Evolutionary conservation across 192 early-diverging fungal species (phyloP).

Genomic region (Podila verticillata): DNA sequence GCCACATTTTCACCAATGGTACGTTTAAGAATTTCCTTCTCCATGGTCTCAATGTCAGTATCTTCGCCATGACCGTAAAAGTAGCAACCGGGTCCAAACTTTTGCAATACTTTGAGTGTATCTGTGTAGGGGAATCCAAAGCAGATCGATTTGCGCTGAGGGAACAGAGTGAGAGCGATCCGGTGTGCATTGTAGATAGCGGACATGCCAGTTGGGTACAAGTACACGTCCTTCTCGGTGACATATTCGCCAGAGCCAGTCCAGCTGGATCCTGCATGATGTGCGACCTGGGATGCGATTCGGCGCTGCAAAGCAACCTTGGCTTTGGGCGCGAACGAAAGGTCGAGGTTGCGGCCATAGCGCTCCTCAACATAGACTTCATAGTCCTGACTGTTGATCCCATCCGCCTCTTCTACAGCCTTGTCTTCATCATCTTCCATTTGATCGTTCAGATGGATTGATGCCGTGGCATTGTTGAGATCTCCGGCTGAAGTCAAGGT

Average conservation of each 20-base stretch:
- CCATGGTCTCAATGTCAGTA: slow-evolving; percentile 78
- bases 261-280: slow-evolving; percentile 39
- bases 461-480: not conserved
- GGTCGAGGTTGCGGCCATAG: slow-evolving; percentile 89
- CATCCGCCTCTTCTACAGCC: slow-evolving; percentile 43
- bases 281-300: slow-evolving; percentile 71
- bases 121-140: slow-evolving; percentile 98
- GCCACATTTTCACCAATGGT: slow-evolving; percentile 55
- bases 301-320: slow-evolving; percentile 80
- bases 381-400: slow-evolving; percentile 58
- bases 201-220: slow-evolving; percentile 93
- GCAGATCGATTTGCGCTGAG: slow-evolving; percentile 78
- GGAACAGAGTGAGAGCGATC: slow-evolving; percentile 59
- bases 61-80: slow-evolving; percentile 89
- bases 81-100: slow-evolving; percentile 90
- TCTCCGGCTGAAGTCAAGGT: slow-evolving; percentile 1
- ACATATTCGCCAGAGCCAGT: slow-evolving; percentile 67
- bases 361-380: slow-evolving; percentile 89
- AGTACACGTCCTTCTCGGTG: slow-evolving; percentile 83
- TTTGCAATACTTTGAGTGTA: slow-evolving; percentile 96
- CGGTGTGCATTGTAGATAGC: slow-evolving; percentile 92
- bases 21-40: slow-evolving; percentile 64
- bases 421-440: slow-evolving; percentile 23
- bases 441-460: slow-evolving; percentile 15
- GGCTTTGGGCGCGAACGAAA: slow-evolving; percentile 74